A percentile compares a stretch with the other conserved stretches of the same genome.
These are phyloP conservation scores for Trichosporon sp. DNA, from an alignment of 1,284 basidiomycete genomes.

Conservation along the genomic window DNA sequence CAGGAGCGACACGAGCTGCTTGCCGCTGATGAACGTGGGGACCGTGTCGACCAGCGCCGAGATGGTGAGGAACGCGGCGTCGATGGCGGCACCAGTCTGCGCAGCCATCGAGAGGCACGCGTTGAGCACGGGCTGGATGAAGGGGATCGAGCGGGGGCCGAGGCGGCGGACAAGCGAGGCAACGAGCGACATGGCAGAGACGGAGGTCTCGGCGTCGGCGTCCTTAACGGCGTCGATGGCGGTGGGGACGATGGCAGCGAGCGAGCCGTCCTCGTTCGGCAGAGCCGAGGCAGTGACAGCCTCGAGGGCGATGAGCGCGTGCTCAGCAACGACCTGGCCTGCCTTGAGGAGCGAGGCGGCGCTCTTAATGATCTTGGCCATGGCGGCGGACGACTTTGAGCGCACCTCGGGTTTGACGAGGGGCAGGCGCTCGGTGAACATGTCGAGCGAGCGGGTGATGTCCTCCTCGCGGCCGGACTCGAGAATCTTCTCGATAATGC, in stretches of 20 bases:
- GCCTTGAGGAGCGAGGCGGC: constrained; percentile 60
- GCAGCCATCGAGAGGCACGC: constrained; percentile 61
- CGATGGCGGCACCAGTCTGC: constrained; percentile 29
- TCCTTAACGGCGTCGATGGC: constrained; percentile 61
- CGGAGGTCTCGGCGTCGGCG: constrained; percentile 59
- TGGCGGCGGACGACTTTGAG: constrained; percentile 60
- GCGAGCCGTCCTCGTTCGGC: constrained; percentile 67
- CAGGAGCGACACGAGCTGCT: constrained; percentile 56
- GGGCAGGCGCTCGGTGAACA: constrained; percentile 68
- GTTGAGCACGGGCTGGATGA: constrained; percentile 71
- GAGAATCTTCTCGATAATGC: constrained; percentile 48
- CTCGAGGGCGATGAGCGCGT: constrained; percentile 62
- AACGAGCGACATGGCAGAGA: constrained; percentile 63
- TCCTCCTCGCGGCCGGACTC: constrained; percentile 38
- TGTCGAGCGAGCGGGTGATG: constrained; percentile 51
- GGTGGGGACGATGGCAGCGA: constrained; percentile 65
- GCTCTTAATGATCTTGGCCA: constrained; percentile 58
- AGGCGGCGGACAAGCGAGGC: constrained; percentile 60
- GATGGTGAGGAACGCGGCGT: constrained; percentile 41
- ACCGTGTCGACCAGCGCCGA: constrained; percentile 51
- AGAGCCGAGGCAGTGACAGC: constrained; percentile 64
- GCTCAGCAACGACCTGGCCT: constrained; percentile 54
- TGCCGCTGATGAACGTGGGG: constrained; percentile 56
- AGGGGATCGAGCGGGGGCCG: constrained; percentile 82
- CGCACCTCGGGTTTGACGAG: constrained; percentile 67